Base-by-base conservation (phyloP, 2,329 filamentous ascomycete species). In the Nothomitra cinnamomea region DNA sequence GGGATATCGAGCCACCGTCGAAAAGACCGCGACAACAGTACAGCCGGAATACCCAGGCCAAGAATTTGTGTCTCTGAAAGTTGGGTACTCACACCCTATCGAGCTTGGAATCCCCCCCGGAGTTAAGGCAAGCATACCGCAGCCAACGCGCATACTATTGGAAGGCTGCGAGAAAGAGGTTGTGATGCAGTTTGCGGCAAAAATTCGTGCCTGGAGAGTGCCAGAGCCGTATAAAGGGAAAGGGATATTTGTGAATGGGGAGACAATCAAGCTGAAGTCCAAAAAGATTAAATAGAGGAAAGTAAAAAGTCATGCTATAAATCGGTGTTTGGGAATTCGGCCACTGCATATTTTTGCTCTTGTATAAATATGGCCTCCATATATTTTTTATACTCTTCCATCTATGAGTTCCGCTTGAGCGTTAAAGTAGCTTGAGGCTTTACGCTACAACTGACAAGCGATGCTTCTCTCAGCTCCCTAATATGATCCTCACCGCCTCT, bases 201-300 rank as follows among this genome's bases (percentile, higher is more conserved):
- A 82, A 61, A 94, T 98, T 60, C 77, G 87, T 61, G 78, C 74
- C 69, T 96, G 90, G 90, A 82, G 92, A 65, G 78, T 78, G 59
- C 92, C 92, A 28, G 92, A 98, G 72, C 92, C 92, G 59, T 98
- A 98, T 71, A 98, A 98, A 79, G 92, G 92, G 60, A 96, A 98
- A 80, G 92, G 92, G 62, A 94, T 98, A 61, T 98, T 96, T 67
- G 83, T 98, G 62, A 94, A 96, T 64, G 87, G 89, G 58, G 88
- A 98, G 76, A 95, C 88, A 28, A 95, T 98, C 72, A 94, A 85
- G 77, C 69, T 98, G 69, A 98, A 98, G 82, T 84, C 87, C 64
- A 98, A 95, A 83, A 92, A 90, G 78, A 87, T 90, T 68, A 90
- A 89, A 76, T 92, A 81, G 72, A 65, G 36, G 3, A 22, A 35